Base-by-base conservation (phyloP, 2,329 filamentous ascomycete species). In the Fusarium solani-melongenae region DNA sequence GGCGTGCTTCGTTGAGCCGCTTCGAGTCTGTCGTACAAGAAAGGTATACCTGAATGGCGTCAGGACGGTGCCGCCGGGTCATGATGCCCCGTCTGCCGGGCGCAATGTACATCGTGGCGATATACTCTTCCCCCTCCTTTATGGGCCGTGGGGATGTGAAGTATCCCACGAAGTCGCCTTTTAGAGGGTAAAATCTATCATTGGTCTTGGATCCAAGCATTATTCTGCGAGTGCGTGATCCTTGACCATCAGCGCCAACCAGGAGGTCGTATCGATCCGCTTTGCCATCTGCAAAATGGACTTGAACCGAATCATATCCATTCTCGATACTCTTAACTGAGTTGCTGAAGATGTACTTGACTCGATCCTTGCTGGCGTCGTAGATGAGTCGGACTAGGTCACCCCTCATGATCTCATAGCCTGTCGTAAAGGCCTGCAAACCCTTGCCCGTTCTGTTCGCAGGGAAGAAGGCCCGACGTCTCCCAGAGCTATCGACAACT, bases 331-430 rank as follows among this genome's bases (percentile, higher is more conserved):
- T 65, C 5, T 77, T 74, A 24, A 84, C 70, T 1, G 79, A 78
- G 17, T 79, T 79, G 11, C 75, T 79, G 59, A 82, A 83, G 0
- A 74, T 12, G 44, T 80, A 80, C 22, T 70, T 76, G 7, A 73
- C 76, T 2, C 60, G 71, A 27, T 79, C 71, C 17, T 78, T 73
- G 20, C 80, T 82, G 14, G 74, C 80, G 79, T 82, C 81, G 60
- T 86, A 82, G 0, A 90, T 69, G 2, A 90, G 72, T 1, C 71
- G 76, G 20, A 83, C 85, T 15, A 90, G 70, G 56, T 89, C 86
- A 0, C 86, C 88, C 6, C 88, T 81, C 83, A 90, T 85, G 59
- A 90, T 89, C 79, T 90, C 88, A 53, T 83, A 86, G 15, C 90
- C 88, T 2, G 81, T 83, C 0, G 86, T 86, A 36, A 88, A 82